Percentiles rank a stretch among this genome's conserved stretches.
phyloP scores from a whole-genome alignment of 306 rosid genomes.

The Lupinus albus region DNA sequence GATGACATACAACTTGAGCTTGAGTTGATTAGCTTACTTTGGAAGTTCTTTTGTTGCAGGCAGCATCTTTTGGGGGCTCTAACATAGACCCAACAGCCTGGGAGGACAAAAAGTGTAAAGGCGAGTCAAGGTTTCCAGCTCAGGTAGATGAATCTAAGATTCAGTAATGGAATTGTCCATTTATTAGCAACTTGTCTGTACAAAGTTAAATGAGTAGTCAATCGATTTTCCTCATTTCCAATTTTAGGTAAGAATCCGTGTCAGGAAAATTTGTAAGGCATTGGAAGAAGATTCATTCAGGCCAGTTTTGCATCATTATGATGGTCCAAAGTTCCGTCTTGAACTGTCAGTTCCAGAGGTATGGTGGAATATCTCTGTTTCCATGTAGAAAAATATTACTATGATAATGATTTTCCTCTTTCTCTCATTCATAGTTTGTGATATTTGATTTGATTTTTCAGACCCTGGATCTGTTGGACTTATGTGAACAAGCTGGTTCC shows the following conservation, averaged over 20 bases:
- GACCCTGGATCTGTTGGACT: slow-evolving; percentile 93
- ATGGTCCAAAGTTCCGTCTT: slow-evolving; percentile 98
- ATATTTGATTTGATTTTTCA: slow-evolving; percentile 45
- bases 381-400: background rate
- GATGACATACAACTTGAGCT: slow-evolving; percentile 3
- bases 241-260: slow-evolving; percentile 73
- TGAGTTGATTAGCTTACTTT: slow-evolving; percentile 25
- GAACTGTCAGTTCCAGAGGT: slow-evolving; percentile 99
- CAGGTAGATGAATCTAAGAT: slow-evolving; percentile 61
- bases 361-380: slow-evolving; percentile 25
- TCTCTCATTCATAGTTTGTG: slow-evolving; percentile 8
- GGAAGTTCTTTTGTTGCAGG: slow-evolving; percentile 55
- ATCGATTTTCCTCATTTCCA: background rate
- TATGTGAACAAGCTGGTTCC: slow-evolving; percentile 91
- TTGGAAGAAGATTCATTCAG: slow-evolving; percentile 97
- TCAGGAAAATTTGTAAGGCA: slow-evolving; percentile 87
- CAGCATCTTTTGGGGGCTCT: slow-evolving; percentile 96
- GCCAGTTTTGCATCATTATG: slow-evolving; percentile 98
- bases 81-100: slow-evolving; percentile 99
- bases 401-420: background rate
- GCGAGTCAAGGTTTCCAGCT: slow-evolving; percentile 98
- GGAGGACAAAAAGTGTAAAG: slow-evolving; percentile 99
- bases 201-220: background rate
- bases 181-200: background rate
- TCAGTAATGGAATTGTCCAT: slow-evolving; percentile 7